Conservation (phyloP, 148 eudicot genomes). For the Silene conica region DNA sequence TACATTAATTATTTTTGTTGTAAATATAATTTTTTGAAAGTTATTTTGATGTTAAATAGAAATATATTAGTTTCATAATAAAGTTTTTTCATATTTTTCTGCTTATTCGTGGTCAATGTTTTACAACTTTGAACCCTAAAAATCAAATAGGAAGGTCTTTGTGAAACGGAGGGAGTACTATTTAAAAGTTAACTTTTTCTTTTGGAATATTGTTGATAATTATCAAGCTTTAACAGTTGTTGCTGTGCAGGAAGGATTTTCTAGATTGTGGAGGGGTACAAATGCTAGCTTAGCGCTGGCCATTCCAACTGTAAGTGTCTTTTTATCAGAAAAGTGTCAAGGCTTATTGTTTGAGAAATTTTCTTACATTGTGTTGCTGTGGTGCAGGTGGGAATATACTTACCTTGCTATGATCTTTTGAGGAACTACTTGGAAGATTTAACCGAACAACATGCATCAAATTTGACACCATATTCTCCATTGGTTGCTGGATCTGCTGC, state of each 20-base stretch:
- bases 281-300: constrained; percentile 89
- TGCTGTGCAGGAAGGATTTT: constrained; percentile 77
- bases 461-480: constrained; percentile 63
- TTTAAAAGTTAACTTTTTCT: neutral
- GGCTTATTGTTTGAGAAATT: neutral
- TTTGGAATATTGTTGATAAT: constrained; percentile 25
- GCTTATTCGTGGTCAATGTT: too few species aligned
- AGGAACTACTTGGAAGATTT: constrained; percentile 54
- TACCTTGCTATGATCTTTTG: constrained; percentile 81
- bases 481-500: constrained; percentile 80
- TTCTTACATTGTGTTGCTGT: neutral
- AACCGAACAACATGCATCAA: constrained; percentile 43
- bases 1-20: too few species aligned
- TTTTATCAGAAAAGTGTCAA: neutral
- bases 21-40: too few species aligned
- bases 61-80: too few species aligned
- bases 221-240: constrained; percentile 30
- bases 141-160: too few species aligned
- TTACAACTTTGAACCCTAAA: too few species aligned
- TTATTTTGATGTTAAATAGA: too few species aligned
- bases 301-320: constrained; percentile 67
- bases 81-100: too few species aligned
- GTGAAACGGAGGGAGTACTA: neutral
- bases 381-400: constrained; percentile 76
- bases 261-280: constrained; percentile 92